Evolutionary conservation across 176 grass and related monocot genomes (phyloP).

Genomic region (Otatea glauca): DNA sequence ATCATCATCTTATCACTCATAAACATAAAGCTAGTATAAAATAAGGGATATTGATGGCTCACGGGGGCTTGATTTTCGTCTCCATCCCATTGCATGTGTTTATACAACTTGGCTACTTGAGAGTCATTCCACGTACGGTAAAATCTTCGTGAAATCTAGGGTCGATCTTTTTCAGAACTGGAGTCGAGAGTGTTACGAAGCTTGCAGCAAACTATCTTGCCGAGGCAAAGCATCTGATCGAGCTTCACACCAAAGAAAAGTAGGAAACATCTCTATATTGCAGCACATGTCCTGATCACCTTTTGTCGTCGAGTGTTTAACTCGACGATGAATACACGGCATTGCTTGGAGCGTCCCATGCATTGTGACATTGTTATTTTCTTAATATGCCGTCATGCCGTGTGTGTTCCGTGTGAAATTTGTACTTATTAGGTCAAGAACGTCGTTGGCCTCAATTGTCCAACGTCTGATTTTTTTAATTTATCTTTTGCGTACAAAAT

Average conservation of each 20-base stretch:
- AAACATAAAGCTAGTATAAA: no score
- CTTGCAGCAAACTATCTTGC: neutral
- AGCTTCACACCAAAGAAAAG: neutral
- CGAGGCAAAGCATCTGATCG: neutral
- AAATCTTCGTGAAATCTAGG: neutral
- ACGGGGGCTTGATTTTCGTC: neutral
- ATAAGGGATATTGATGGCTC: neutral
- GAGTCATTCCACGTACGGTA: neutral
- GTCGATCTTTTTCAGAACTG: neutral
- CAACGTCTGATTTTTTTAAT: neutral
- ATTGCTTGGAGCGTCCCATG: neutral
- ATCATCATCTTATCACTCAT: no score
- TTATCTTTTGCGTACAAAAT: neutral
- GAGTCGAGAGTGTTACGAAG: neutral
- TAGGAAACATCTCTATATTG: neutral
- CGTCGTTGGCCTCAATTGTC: neutral
- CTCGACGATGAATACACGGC: neutral
- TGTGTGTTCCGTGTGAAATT: neutral
- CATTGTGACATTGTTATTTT: neutral
- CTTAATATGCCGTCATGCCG: neutral
- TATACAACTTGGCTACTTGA: no score
- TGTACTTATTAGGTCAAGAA: neutral
- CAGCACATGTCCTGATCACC: slow-evolving; percentile 11
- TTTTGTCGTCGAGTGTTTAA: neutral
- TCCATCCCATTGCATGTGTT: neutral